Base-by-base conservation (phyloP, 2,329 filamentous ascomycete species). In the Colletotrichum kahawae region DNA sequence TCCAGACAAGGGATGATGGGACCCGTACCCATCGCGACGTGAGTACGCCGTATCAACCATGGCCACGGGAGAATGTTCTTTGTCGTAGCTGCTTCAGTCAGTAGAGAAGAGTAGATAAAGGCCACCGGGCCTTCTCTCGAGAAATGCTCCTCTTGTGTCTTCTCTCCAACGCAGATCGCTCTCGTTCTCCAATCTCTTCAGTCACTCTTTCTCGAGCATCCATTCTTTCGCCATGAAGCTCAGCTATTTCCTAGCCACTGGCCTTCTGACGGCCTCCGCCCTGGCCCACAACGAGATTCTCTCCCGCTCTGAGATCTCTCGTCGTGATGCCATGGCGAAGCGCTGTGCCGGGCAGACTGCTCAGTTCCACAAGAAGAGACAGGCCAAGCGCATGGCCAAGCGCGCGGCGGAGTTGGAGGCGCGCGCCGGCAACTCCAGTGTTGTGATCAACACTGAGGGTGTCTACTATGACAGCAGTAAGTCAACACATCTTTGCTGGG, bases 281-380 rank as follows among this genome's bases (percentile, higher is more conserved):
- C n/a, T 54, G 14, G 87, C 87, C 21, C 87, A 91, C 74, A 84
- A 89, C 68, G 24, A 72, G 27, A n/a, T 64, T 14, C 24, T 63
- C 33, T 67, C 63, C 18, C 70, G 66, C 29, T 60, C 70, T 4
- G 70, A 72, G 64, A 68, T 72, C n/a, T 56, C 64, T 10, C 70
- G 70, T 9, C 70, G 70, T 18, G 57, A 54, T 7, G 66, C 59
- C 38, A 65, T 72, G 16, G 34, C 70, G 13, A 68, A 67, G 56
- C 63, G 70, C 9, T 72, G 70, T 38, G 18, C 63, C 2, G 70
- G 36, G 0, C 54, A 72, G 38, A 56, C 64, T 38, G 70, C 63
- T 1, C 34, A 68, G 70, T 68, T 72, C 64, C 21, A 21, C 34
- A 64, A 72, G 56, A 68, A 51, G 56, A 72, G 59, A 57, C 54